Percentiles rank a stretch among this genome's conserved stretches.
These are phyloP conservation scores for thale cress (Arabidopsis thaliana) DNA, from an alignment of 345 rosid species.

Conservation along the genomic window TAIR10.1 NC_003074.8:9524501-9525000, in stretches of 20 bases:
- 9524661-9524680: slow-evolving; percentile 13
- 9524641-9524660: not conserved
- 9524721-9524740: slow-evolving; percentile 17
- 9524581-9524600: slow-evolving; percentile 9
- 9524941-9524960: slow-evolving; percentile 54
- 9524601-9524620: slow-evolving; percentile 11
- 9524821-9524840: slow-evolving; percentile 30
- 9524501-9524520: slow-evolving; percentile 28
- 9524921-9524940: slow-evolving; percentile 75
- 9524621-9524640: not conserved
- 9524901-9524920: slow-evolving; percentile 50
- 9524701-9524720: slow-evolving; percentile 23
- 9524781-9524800: not conserved
- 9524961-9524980: slow-evolving; percentile 48
- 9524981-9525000: slow-evolving; percentile 50
- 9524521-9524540: not conserved
- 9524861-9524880: slow-evolving; percentile 29
- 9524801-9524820: slow-evolving; percentile 41
- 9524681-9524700: slow-evolving; percentile 9
- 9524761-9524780: not conserved
- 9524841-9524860: slow-evolving; percentile 34
- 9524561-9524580: slow-evolving; percentile 14
- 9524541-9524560: not conserved
- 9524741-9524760: slow-evolving; percentile 33
- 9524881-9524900: slow-evolving; percentile 19